Evolutionary conservation across 176 grass and related monocot genomes (phyloP).

Genomic region (Leersia perrieri): DNA sequence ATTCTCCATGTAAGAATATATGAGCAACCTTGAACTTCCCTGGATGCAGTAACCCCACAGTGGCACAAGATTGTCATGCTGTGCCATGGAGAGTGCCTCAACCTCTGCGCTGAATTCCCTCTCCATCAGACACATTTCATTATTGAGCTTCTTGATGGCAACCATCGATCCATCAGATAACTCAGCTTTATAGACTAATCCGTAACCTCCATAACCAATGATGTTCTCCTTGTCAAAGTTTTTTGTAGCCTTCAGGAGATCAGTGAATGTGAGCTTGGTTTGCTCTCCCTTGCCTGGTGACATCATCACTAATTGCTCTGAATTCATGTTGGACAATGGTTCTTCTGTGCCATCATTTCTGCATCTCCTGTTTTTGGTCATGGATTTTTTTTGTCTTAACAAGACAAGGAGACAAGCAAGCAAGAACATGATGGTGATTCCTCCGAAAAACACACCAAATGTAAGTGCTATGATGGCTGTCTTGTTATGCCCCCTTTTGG

Average conservation of each 20-base stretch:
- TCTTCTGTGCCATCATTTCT: constrained; percentile 23
- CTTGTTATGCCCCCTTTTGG: constrained; percentile 10
- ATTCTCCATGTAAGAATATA: constrained; percentile 82
- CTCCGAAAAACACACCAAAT: constrained; percentile 28
- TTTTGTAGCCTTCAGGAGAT: constrained; percentile 58
- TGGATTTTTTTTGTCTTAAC: not conserved
- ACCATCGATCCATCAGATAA: constrained; percentile 47
- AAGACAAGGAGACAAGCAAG: not conserved
- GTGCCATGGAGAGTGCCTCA: constrained; percentile 60
- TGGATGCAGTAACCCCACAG: constrained; percentile 57
- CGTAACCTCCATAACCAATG: constrained; percentile 61
- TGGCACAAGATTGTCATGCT: constrained; percentile 60
- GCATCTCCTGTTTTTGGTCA: constrained; percentile 2
- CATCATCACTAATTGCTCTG: constrained; percentile 32
- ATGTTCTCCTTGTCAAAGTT: constrained; percentile 67
- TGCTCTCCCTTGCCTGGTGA: not conserved
- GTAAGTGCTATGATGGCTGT: not conserved
- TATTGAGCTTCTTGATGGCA: constrained; percentile 66
- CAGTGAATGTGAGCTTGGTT: constrained; percentile 41
- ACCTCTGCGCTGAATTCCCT: constrained; percentile 76
- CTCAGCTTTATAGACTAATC: constrained; percentile 59
- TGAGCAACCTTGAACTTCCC: constrained; percentile 46
- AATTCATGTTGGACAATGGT: constrained; percentile 11
- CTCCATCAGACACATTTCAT: constrained; percentile 47
- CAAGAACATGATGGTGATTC: not conserved